Base-by-base conservation (phyloP, 164 flowering plant species). In the Taxillus chinensis region DNA sequence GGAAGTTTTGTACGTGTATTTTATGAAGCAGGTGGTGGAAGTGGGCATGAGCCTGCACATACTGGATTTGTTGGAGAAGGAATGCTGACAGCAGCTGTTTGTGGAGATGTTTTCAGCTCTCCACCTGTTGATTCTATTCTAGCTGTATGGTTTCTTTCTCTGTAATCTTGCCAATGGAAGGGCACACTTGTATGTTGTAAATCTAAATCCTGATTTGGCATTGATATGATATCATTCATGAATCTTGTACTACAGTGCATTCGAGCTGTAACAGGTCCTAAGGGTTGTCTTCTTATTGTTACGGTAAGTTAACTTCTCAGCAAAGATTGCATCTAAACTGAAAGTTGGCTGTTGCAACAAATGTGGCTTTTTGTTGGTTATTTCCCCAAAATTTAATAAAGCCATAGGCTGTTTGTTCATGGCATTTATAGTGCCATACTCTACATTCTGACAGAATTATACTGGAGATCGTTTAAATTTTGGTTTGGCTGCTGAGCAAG, bases 41-140 rank as follows among this genome's bases (percentile, higher is more conserved):
- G 98, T 77, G 98, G 98, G 42, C 98, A 93, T 82, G 98, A 93
- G 74, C 98, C 97, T 72, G 92, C 99, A 65, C 95, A 93, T 72
- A 86, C 95, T 80, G 97, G 97, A 68, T 93, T 79, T 78, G 99
- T 90, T 41, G 98, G 97, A 63, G 90, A 89, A 64, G 97, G 97
- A 70, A 93, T 93, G 99, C 85, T 93, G 57, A 84, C 95, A 49
- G 96, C 99, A 65, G 97, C 99, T 55, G 82, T 93, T 1, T 88
- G 95, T 69, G 97, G 99, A 49, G 92, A 93, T 71, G 78, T 93
- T 73, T 90, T 93, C 74, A 74, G 96, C 62, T 90, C 97, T 59
- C 99, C 96, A 45, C 80, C 87, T 38, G 89, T 90, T 74, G 84
- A 88, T 80, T 77, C 96, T 50, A 83, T 93, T 71, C 67, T 90